A percentile compares a stretch with the other conserved stretches of the same genome.
Evolutionary conservation across 345 rosid species (phyloP).

Genomic region (Eucalyptus microcorys): DNA sequence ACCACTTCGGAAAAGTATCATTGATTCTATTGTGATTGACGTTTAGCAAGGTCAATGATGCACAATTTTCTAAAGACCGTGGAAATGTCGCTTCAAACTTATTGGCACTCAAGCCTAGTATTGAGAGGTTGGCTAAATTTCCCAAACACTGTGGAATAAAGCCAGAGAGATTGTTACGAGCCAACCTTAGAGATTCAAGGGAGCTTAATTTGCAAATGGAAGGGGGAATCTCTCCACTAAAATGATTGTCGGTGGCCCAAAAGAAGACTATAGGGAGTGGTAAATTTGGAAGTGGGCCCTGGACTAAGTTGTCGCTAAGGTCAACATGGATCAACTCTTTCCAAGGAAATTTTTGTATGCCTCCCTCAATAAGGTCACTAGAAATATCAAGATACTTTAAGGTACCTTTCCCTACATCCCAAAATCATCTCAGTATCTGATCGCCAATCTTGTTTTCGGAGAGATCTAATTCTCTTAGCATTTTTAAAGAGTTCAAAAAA

Average conservation of each 20-base stretch:
- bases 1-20: constrained; percentile 7
- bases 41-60: neutral
- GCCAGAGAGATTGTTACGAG: constrained; percentile 7
- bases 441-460: neutral
- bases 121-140: neutral
- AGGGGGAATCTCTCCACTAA: neutral
- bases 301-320: neutral
- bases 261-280: neutral
- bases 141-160: neutral
- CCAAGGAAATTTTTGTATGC: neutral
- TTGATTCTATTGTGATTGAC: constrained; percentile 3
- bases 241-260: neutral
- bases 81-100: neutral
- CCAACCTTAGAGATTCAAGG: neutral
- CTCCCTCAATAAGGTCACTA: neutral
- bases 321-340: neutral
- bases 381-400: neutral
- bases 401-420: neutral
- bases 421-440: neutral
- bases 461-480: neutral
- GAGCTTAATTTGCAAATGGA: neutral
- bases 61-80: neutral
- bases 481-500: neutral
- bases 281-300: neutral
- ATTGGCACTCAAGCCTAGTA: neutral